phyloP scores from a whole-genome alignment of 345 rosid species.

The Hirschfeldia incana region DNA sequence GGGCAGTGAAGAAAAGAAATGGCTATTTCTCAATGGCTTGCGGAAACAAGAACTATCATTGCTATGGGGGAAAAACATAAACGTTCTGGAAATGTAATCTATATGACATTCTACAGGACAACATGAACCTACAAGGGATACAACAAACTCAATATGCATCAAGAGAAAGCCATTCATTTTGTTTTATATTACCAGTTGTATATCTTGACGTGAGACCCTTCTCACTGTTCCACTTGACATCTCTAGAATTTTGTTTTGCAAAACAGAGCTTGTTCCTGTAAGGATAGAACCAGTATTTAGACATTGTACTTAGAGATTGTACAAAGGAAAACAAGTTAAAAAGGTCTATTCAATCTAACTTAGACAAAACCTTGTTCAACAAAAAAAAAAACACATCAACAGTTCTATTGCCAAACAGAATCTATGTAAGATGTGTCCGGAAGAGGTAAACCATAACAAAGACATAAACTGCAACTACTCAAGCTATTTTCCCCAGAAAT shows the following conservation, averaged over 20 bases:
- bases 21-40: background rate
- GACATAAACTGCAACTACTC: background rate
- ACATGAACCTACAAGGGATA: background rate
- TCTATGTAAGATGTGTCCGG: background rate
- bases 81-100: background rate
- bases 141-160: background rate
- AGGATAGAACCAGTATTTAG: slow-evolving; percentile 5
- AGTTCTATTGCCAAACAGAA: background rate
- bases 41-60: background rate
- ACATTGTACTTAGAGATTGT: background rate
- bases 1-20: background rate
- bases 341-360: background rate
- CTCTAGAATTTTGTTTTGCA: background rate
- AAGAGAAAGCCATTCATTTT: background rate
- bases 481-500: background rate
- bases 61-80: background rate
- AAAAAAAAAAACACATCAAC: background rate
- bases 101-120: background rate
- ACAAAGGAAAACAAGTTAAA: background rate
- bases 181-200: slow-evolving; percentile 61
- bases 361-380: background rate
- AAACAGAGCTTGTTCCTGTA: slow-evolving; percentile 31
- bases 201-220: slow-evolving; percentile 85
- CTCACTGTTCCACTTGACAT: slow-evolving; percentile 81
- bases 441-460: background rate